Evolutionary conservation across 441 rosid species (phyloP).

Genomic region (Gossypium aridum): DNA sequence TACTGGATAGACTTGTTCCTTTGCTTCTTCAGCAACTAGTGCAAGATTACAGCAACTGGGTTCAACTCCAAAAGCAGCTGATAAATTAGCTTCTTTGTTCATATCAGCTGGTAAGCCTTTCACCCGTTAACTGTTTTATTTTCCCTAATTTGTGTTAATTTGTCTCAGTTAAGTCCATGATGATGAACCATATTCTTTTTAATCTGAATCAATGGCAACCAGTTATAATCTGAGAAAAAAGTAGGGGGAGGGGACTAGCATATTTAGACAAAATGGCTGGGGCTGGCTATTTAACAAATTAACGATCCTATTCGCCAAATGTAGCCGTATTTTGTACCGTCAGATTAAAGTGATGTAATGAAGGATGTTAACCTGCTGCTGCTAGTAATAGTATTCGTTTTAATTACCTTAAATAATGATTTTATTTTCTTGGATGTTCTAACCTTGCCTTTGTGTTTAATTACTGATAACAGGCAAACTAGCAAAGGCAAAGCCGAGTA

Average conservation of each 20-base stretch:
- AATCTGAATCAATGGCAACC: no score
- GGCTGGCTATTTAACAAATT: not conserved
- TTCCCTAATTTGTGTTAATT: not conserved
- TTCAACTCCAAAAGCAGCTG: constrained; percentile 24
- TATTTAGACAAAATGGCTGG: not conserved
- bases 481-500: not conserved
- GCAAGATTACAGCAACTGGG: constrained; percentile 58
- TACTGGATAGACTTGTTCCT: constrained; percentile 66
- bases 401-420: not conserved
- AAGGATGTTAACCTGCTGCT: not conserved
- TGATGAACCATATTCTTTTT: no score
- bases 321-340: not conserved
- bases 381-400: not conserved
- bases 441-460: not conserved
- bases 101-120: not conserved
- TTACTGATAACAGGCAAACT: not conserved
- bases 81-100: not conserved
- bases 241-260: no score
- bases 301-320: not conserved
- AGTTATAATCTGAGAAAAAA: no score
- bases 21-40: constrained; percentile 51
- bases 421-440: not conserved
- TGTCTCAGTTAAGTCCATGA: not conserved
- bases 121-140: not conserved
- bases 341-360: not conserved